phyloP scores from a whole-genome alignment of 345 rosid species.

The Pugionium dolabratum region DNA sequence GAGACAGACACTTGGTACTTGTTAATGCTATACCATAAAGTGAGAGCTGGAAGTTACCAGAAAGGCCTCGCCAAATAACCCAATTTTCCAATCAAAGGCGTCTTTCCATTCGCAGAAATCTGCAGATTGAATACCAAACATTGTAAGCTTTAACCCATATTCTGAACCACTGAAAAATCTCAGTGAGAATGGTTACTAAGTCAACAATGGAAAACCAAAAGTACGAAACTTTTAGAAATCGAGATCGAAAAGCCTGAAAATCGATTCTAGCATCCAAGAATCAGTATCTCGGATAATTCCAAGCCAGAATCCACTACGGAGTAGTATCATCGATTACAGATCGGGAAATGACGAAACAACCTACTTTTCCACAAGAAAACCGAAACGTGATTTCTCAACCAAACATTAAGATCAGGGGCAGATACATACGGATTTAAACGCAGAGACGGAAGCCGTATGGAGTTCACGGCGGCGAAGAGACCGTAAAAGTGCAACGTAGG shows the following conservation, averaged over 20 bases:
- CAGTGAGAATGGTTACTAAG: background rate
- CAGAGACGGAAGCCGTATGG: constrained; percentile 49
- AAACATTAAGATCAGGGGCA: background rate
- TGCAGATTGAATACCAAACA: constrained; percentile 18
- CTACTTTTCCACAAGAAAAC: background rate
- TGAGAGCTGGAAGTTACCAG: constrained; percentile 17
- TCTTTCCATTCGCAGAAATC: constrained; percentile 54
- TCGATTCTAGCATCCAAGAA: background rate
- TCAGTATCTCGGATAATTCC: background rate
- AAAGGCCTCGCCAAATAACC: constrained; percentile 20
- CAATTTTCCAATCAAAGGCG: constrained; percentile 46
- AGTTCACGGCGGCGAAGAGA: constrained; percentile 51
- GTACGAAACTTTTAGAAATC: constrained; percentile 4
- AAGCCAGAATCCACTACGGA: background rate
- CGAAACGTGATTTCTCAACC: constrained; percentile 7
- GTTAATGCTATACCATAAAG: background rate
- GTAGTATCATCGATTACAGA: background rate
- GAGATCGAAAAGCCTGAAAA: constrained; percentile 7
- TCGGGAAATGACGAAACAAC: background rate
- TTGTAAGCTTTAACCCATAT: constrained; percentile 1
- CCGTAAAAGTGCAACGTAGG: constrained; percentile 50
- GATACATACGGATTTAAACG: constrained; percentile 49
- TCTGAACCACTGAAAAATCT: background rate
- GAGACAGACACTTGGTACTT: constrained; percentile 4
- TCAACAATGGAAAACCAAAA: background rate